These are phyloP conservation scores for Phytopythium boreale DNA, from an alignment of 352 stramenopile genomes.

Conservation along the genomic window DNA sequence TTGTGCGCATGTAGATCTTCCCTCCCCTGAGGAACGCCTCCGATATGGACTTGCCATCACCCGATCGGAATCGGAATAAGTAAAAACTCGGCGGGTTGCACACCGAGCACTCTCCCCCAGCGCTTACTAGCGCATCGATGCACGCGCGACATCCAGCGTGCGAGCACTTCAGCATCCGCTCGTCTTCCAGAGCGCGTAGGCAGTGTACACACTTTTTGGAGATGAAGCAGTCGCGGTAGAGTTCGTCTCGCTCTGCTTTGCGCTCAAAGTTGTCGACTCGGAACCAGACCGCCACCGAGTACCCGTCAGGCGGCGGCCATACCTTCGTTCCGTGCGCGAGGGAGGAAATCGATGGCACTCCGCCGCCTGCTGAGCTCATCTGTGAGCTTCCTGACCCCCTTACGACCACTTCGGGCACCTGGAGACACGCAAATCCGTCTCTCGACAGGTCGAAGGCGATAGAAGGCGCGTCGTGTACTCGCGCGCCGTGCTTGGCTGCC, in stretches of 20 bases:
- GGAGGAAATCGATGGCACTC: slow-evolving; percentile 23
- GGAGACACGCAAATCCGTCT: slow-evolving; percentile 64
- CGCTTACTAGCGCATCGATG: slow-evolving; percentile 47
- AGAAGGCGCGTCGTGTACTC: slow-evolving; percentile 10
- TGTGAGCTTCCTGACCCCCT: slow-evolving; percentile 13
- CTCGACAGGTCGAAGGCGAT: slow-evolving; percentile 48
- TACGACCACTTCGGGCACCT: slow-evolving; percentile 57
- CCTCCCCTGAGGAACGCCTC: slow-evolving; percentile 63
- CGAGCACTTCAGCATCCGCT: slow-evolving; percentile 64
- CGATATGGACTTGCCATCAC: slow-evolving; percentile 63
- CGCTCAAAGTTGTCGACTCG: slow-evolving; percentile 49
- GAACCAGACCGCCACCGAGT: slow-evolving; percentile 65
- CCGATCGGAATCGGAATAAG: slow-evolving; percentile 64
- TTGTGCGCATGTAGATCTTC: slow-evolving; percentile 70
- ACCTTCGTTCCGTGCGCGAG: slow-evolving; percentile 40
- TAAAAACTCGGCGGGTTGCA: slow-evolving; percentile 78
- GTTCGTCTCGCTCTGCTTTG: slow-evolving; percentile 58
- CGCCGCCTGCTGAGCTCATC: slow-evolving; percentile 9
- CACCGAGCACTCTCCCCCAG: slow-evolving; percentile 59
- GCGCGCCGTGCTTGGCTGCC: background rate
- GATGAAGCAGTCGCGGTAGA: slow-evolving; percentile 61
- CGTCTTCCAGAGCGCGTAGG: slow-evolving; percentile 35
- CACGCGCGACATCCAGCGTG: slow-evolving; percentile 57
- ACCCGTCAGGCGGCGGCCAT: slow-evolving; percentile 64
- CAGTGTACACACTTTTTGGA: slow-evolving; percentile 61